Conservation (phyloP, 2,329 filamentous ascomycete species). For the Ophiostoma himal-ulmi region DNA sequence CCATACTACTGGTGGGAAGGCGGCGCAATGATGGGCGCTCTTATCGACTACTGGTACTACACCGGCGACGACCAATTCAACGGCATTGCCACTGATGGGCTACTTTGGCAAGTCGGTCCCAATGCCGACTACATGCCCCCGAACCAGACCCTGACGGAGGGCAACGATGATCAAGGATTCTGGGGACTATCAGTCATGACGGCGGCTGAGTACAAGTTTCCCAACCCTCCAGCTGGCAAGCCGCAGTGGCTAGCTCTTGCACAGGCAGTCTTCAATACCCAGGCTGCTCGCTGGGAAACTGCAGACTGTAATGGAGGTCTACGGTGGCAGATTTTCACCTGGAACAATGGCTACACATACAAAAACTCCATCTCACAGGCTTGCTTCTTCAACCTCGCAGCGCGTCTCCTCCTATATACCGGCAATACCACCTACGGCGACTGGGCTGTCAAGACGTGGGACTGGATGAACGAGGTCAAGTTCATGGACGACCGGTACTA, state of each 20-base stretch:
- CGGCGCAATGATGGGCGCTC: slow-evolving; percentile 63
- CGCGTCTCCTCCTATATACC: slow-evolving; percentile 64
- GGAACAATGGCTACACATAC: slow-evolving; percentile 73
- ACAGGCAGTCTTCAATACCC: slow-evolving; percentile 75
- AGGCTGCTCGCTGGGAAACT: slow-evolving; percentile 66
- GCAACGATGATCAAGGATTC: slow-evolving; percentile 71
- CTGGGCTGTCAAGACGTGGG: slow-evolving; percentile 69
- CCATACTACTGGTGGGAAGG: slow-evolving; percentile 55
- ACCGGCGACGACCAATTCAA: slow-evolving; percentile 59
- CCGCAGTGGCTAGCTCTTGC: slow-evolving; percentile 67
- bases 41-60: slow-evolving; percentile 72
- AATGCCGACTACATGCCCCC: slow-evolving; percentile 72
- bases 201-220: slow-evolving; percentile 64
- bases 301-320: slow-evolving; percentile 66
- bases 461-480: slow-evolving; percentile 56
- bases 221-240: slow-evolving; percentile 49
- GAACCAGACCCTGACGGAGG: slow-evolving; percentile 58
- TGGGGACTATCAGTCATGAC: slow-evolving; percentile 67
- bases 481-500: slow-evolving; percentile 54
- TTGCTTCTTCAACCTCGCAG: slow-evolving; percentile 47
- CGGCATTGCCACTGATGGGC: slow-evolving; percentile 57
- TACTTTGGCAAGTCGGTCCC: slow-evolving; percentile 68
- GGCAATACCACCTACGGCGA: slow-evolving; percentile 69
- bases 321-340: slow-evolving; percentile 78
- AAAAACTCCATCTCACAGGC: slow-evolving; percentile 52